These are phyloP conservation scores for Zygosaccharomyces sapae DNA, from an alignment of 1,139 yeast genomes.

Conservation along the genomic window DNA sequence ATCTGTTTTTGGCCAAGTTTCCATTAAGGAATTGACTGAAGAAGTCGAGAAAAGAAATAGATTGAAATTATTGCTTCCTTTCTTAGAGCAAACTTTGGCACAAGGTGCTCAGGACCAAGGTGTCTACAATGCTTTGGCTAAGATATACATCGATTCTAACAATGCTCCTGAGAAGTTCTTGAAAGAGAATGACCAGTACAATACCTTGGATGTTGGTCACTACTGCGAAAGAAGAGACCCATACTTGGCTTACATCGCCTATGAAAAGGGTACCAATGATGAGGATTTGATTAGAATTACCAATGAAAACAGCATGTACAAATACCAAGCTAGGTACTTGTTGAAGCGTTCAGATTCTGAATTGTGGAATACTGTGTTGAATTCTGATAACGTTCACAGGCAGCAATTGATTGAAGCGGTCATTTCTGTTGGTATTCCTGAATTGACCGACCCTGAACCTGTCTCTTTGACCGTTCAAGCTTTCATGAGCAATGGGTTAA, in stretches of 20 bases:
- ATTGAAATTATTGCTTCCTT: constrained; percentile 84
- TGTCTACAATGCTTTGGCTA: constrained; percentile 90
- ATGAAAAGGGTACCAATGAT: constrained; percentile 91
- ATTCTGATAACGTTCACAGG: constrained; percentile 75
- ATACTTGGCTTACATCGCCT: constrained; percentile 92
- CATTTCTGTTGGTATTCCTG: constrained; percentile 95
- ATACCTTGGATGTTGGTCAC: constrained; percentile 90
- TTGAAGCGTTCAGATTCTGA: constrained; percentile 76
- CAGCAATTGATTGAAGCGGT: constrained; percentile 90
- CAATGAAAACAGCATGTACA: constrained; percentile 96
- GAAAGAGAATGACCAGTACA: constrained; percentile 83
- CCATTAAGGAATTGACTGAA: constrained; percentile 78
- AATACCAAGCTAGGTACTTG: constrained; percentile 95
- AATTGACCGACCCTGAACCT: constrained; percentile 91
- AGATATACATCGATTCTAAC: constrained; percentile 95
- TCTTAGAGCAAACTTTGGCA: constrained; percentile 81
- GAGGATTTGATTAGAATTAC: constrained; percentile 85
- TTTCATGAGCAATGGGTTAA: constrained; percentile 92
- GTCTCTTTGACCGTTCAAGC: constrained; percentile 95
- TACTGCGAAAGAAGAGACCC: constrained; percentile 99
- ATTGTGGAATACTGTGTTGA: constrained; percentile 78
- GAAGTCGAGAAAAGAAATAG: constrained; percentile 97
- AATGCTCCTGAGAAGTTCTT: constrained; percentile 96
- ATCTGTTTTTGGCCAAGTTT: constrained; percentile 92
- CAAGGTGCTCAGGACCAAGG: constrained; percentile 90